Conservation (phyloP, 306 rosid species). For the Dryas alaskensis region DNA sequence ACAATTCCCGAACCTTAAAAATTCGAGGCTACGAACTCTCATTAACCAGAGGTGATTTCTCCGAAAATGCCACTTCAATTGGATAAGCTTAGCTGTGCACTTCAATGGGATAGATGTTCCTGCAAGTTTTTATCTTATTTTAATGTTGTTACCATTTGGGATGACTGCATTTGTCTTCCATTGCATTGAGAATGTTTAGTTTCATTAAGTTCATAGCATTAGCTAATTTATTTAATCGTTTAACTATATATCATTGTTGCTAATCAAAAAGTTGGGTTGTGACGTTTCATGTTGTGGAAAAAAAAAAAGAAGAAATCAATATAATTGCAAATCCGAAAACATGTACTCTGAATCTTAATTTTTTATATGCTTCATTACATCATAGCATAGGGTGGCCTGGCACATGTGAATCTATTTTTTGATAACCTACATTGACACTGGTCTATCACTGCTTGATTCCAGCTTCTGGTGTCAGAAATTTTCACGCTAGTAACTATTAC, state of each 20-base stretch:
- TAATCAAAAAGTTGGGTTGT: neutral
- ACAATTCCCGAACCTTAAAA: conserved; percentile 93
- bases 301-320: neutral
- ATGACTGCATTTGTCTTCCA: conserved; percentile 7
- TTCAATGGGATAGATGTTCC: conserved; percentile 18
- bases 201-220: neutral
- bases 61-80: neutral
- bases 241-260: neutral
- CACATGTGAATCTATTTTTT: neutral
- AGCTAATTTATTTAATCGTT: neutral
- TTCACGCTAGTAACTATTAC: neutral
- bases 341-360: neutral
- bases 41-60: conserved; percentile 83
- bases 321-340: neutral
- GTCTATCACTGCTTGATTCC: conserved; percentile 9
- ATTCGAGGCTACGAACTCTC: conserved; percentile 90
- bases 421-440: conserved; percentile 8
- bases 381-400: conserved; percentile 2
- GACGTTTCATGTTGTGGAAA: neutral
- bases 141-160: neutral
- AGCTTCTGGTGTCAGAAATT: neutral
- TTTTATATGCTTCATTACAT: neutral
- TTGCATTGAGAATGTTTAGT: neutral
- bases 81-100: neutral
- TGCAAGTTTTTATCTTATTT: neutral